Percentiles rank a stretch among this genome's conserved stretches.
Conservation (phyloP, 306 rosid species). For the Pueraria montana region DNA sequence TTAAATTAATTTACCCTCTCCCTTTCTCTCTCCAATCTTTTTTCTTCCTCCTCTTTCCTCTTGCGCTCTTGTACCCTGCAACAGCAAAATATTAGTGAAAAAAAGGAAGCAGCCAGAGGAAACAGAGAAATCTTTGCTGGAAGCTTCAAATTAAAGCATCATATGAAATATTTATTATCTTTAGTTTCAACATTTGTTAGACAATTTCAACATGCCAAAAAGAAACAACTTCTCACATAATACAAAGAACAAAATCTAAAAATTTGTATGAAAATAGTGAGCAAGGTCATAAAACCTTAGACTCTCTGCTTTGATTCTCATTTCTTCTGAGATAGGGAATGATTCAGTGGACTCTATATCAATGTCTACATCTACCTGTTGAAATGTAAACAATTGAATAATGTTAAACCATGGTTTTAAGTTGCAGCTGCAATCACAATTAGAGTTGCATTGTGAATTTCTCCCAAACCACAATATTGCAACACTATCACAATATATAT, state of each 20-base stretch:
- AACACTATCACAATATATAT: not conserved
- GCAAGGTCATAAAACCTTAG: constrained; percentile 60
- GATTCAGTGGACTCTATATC: constrained; percentile 62
- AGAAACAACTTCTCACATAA: not conserved
- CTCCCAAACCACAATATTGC: not conserved
- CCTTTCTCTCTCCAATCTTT: constrained; percentile 57
- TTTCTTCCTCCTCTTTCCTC: constrained; percentile 58
- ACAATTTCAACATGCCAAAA: not conserved
- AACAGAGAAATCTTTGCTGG: not conserved
- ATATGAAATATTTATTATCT: not conserved
- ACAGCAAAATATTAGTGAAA: constrained; percentile 23
- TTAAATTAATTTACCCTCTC: constrained; percentile 68
- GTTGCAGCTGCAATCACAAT: not conserved
- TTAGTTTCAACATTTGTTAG: constrained; percentile 5
- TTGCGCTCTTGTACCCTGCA: constrained; percentile 59
- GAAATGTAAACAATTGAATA: constrained; percentile 42
- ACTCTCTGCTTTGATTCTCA: constrained; percentile 66
- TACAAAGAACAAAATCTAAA: not conserved
- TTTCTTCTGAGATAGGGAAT: constrained; percentile 71
- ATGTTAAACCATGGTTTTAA: constrained; percentile 19
- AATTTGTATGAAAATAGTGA: not conserved
- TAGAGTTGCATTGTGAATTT: not conserved
- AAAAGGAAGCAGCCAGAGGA: constrained; percentile 21
- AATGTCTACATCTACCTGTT: constrained; percentile 70
- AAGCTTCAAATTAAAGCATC: constrained; percentile 18